A percentile compares a stretch with the other conserved stretches of the same genome.
phyloP scores from a whole-genome alignment of 441 rosid species.

The Pelargonium citronellum region DNA sequence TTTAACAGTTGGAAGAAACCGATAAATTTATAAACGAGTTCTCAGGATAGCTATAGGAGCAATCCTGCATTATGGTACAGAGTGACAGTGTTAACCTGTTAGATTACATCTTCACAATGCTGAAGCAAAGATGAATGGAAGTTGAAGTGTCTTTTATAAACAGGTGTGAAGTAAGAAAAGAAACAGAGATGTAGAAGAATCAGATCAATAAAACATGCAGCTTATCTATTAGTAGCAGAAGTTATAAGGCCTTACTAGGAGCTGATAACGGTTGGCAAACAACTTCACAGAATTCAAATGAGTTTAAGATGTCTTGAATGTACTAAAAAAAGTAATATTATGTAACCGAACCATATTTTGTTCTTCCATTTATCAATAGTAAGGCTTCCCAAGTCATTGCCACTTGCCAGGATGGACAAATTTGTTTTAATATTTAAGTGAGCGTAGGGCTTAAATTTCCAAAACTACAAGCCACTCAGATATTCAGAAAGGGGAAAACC shows the following conservation, averaged over 20 bases:
- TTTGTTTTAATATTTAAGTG: not conserved
- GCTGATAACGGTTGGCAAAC: not conserved
- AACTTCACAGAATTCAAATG: not conserved
- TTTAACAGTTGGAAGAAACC: too few relatives aligned
- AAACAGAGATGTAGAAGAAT: not conserved
- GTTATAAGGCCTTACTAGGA: not conserved
- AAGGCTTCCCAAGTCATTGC: not conserved
- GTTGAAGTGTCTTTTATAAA: not conserved
- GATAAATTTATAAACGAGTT: too few relatives aligned
- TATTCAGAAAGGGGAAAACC: conserved; percentile 34
- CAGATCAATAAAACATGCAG: not conserved
- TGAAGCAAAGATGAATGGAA: not conserved
- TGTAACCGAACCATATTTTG: not conserved
- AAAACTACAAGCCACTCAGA: not conserved
- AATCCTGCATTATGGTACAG: too few relatives aligned
- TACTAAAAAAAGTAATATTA: not conserved
- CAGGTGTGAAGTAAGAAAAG: not conserved
- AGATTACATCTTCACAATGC: too few relatives aligned
- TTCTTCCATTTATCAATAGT: not conserved
- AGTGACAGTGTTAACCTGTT: too few relatives aligned
- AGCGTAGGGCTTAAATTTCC: not conserved
- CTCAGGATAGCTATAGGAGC: too few relatives aligned
- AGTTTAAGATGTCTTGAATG: not conserved
- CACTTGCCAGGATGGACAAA: not conserved
- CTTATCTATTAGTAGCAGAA: not conserved